phyloP scores from a whole-genome alignment of 352 stramenopile species.

The Globisporangium polare region DNA sequence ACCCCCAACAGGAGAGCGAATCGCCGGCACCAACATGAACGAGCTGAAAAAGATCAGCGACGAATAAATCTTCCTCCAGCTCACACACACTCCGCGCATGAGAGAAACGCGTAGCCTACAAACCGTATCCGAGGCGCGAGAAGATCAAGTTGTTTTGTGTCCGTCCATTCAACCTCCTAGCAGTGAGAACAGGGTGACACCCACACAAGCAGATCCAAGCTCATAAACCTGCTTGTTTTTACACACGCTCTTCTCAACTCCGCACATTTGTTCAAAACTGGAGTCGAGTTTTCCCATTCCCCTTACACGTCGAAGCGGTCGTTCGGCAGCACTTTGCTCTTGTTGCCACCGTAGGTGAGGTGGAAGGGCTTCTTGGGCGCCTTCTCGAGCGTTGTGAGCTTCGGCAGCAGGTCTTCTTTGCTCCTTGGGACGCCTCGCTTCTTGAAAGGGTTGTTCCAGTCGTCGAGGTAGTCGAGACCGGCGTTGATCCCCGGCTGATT shows the following conservation, averaged over 20 bases:
- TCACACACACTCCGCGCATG: not conserved
- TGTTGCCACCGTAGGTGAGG: slow-evolving; percentile 53
- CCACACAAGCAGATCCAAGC: not conserved
- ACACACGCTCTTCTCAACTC: not conserved
- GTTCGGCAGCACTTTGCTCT: slow-evolving; percentile 63
- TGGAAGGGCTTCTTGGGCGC: slow-evolving; percentile 50
- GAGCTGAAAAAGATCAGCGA: slow-evolving; percentile 82
- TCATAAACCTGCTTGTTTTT: not conserved
- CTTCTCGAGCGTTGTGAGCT: slow-evolving; percentile 40
- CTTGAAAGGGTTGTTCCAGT: slow-evolving; percentile 68
- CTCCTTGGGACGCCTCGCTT: slow-evolving; percentile 47
- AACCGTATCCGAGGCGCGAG: not conserved
- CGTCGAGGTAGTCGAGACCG: slow-evolving; percentile 52
- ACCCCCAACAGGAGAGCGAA: slow-evolving; percentile 37
- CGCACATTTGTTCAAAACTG: slow-evolving; percentile 2
- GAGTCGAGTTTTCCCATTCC: not conserved
- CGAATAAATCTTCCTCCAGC: slow-evolving; percentile 34
- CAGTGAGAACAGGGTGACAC: not conserved
- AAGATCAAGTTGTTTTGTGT: not conserved
- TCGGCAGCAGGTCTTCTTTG: slow-evolving; percentile 46
- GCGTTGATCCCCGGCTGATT: slow-evolving; percentile 50
- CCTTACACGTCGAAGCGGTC: slow-evolving; percentile 59
- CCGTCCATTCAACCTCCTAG: not conserved
- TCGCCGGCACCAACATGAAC: slow-evolving; percentile 84
- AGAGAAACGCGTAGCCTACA: not conserved